Evolutionary conservation across 768 basidiomycete genomes (phyloP).

Genomic region (Terana coerulea): DNA sequence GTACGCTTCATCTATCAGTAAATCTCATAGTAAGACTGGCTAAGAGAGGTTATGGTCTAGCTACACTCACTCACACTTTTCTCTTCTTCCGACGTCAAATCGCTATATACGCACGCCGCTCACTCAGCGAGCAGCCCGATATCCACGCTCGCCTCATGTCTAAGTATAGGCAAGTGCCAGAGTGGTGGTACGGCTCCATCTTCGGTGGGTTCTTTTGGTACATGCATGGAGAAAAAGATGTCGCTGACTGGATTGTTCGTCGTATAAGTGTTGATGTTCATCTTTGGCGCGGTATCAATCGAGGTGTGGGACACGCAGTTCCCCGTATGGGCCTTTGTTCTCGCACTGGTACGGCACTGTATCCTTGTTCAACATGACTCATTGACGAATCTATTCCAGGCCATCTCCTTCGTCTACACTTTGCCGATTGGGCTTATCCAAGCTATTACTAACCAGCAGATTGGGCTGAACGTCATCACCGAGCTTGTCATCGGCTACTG

Average conservation of each 20-base stretch:
- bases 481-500: constrained; percentile 67
- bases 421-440: constrained; percentile 68
- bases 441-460: too few relatives aligned
- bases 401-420: constrained; percentile 35
- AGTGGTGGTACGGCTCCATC: constrained; percentile 44
- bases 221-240: background rate
- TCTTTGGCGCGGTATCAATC: constrained; percentile 56
- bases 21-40: too few relatives aligned
- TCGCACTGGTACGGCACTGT: constrained; percentile 52
- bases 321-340: constrained; percentile 62
- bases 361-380: constrained; percentile 52
- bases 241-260: constrained; percentile 50
- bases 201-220: constrained; percentile 24
- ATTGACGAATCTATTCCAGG: constrained; percentile 1
- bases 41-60: too few relatives aligned
- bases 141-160: constrained; percentile 44
- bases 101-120: constrained; percentile 31
- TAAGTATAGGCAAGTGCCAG: constrained; percentile 38
- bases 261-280: constrained; percentile 43
- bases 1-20: too few relatives aligned
- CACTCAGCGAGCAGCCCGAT: constrained; percentile 41
- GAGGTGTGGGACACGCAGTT: constrained; percentile 59
- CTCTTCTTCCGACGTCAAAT: constrained; percentile 31
- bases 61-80: constrained; percentile 6
- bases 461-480: constrained; percentile 65